phyloP scores from a whole-genome alignment of 2,329 filamentous ascomycete genomes.

The Sordariomycetes sp. region DNA sequence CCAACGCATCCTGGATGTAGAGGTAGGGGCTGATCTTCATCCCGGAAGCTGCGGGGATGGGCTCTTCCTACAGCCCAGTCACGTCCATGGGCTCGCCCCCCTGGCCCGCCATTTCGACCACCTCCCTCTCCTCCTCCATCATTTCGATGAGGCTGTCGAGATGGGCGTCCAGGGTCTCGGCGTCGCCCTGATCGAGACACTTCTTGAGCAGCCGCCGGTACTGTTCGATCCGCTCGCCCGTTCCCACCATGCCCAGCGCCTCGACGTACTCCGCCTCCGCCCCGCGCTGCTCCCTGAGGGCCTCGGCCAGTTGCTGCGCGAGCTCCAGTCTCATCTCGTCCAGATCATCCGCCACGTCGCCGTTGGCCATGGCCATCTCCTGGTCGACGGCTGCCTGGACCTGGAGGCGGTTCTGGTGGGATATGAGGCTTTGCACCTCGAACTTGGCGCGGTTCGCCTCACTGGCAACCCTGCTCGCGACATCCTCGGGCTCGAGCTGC shows the following conservation, averaged over 20 bases:
- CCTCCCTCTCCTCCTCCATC: conserved; percentile 51
- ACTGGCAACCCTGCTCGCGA: conserved; percentile 34
- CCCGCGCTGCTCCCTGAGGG: conserved; percentile 48
- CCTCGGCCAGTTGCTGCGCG: conserved; percentile 43
- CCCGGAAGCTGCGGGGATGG: background rate
- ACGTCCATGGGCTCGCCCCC: conserved; percentile 16
- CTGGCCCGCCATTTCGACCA: conserved; percentile 20
- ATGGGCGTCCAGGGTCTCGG: conserved; percentile 57
- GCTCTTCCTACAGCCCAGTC: conserved; percentile 1
- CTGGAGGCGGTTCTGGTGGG: conserved; percentile 40
- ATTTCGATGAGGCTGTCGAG: conserved; percentile 49
- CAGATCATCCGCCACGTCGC: conserved; percentile 29
- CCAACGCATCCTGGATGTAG: background rate
- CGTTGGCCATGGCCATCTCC: conserved; percentile 38
- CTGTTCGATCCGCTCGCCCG: conserved; percentile 62
- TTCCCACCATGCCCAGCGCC: conserved; percentile 57
- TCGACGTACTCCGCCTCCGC: conserved; percentile 59
- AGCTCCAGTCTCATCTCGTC: conserved; percentile 46
- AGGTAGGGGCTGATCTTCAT: background rate
- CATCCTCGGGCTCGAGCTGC: conserved; percentile 44
- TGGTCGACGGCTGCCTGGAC: conserved; percentile 40
- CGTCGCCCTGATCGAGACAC: conserved; percentile 57
- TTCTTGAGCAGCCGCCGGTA: conserved; percentile 60
- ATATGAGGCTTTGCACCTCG: conserved; percentile 36
- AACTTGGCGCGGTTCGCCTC: conserved; percentile 40